Base-by-base conservation (phyloP, 2,329 filamentous ascomycete genomes). In the Septoria linicola region DNA sequence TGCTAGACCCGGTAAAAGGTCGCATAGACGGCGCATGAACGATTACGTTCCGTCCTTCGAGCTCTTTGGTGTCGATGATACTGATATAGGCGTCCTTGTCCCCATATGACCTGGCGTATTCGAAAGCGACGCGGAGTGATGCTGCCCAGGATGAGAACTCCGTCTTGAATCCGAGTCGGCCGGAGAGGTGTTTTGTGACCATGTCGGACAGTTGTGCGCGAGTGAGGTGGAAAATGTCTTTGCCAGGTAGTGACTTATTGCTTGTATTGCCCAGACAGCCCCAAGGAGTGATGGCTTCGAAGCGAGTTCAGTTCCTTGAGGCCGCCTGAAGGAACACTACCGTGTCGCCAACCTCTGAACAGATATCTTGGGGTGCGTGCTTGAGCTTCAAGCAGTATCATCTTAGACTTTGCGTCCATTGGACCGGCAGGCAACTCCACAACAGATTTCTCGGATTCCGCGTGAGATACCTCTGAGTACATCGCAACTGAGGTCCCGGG, bases 121-220 rank as follows among this genome's bases (percentile, higher is more conserved):
- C 8, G 16, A 47, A 23, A 6, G 49, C 48, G 13, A 35, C 30
- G 7, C 35, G 23, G 21, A 52, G 16, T 7, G 36, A 46, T 5
- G 35, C 25, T 2, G 49, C 27, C 49, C 49, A 52, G n/a, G 49
- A 52, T 11, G 35, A 41, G 10, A 52, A 21, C n/a, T 52, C 7
- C 3, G 49, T 47, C 16, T 37, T 30, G 31, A 41, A 21, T 7
- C n/a, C 32, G 8, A 7, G 8, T 35, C 2, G 3, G 7, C 2
- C 6, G 2, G 3, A 3, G 13, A 35, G 32, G n/a, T 35, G 32
- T 2, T 7, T 14, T 2, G 8, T 10, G n/a, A 13, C n/a, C 32
- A 35, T 35, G 32, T 14, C 17, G n/a, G 13, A 14, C 8, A 35
- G 5, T 16, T 35, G 2, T 35, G 3, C 32, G 32, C 8, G 7